Percentiles rank a stretch among this genome's conserved stretches.
Evolutionary conservation across 177 flowering plant species (phyloP).

Genomic region (Telopea speciosissima): DNA sequence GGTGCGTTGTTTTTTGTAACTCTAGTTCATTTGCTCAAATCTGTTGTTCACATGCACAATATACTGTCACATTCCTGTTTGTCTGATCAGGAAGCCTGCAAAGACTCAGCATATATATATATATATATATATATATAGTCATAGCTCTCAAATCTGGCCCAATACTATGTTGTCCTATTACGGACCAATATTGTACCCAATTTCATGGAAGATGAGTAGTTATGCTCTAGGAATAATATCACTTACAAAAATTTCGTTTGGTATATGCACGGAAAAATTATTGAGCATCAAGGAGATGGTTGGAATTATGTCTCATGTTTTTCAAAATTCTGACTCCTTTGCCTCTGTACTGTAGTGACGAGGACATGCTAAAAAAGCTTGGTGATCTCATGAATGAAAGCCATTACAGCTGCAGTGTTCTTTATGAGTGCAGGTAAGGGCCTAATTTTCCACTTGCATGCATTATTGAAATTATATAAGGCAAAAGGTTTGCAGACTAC

Average conservation of each 20-base stretch:
- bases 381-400: conserved; percentile 95
- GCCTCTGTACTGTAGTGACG: conserved; percentile 49
- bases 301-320: neutral
- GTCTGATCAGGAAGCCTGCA: neutral
- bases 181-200: neutral
- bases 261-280: neutral
- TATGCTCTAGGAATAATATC: neutral
- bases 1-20: conserved; percentile 32
- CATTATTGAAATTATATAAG: neutral
- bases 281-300: neutral
- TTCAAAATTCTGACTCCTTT: neutral
- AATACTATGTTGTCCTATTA: neutral
- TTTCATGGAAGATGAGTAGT: neutral
- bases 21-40: neutral
- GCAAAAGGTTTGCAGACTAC: neutral
- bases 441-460: neutral
- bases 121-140: too few species aligned
- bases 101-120: too few species aligned
- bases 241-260: neutral
- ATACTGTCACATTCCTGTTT: too few species aligned
- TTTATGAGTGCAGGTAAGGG: conserved; percentile 86
- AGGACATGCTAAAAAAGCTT: conserved; percentile 31
- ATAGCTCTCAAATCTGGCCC: neutral
- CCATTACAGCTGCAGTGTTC: conserved; percentile 85
- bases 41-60: too few species aligned